phyloP scores from a whole-genome alignment of 2,329 filamentous ascomycete genomes.

The Monilinia polystroma region DNA sequence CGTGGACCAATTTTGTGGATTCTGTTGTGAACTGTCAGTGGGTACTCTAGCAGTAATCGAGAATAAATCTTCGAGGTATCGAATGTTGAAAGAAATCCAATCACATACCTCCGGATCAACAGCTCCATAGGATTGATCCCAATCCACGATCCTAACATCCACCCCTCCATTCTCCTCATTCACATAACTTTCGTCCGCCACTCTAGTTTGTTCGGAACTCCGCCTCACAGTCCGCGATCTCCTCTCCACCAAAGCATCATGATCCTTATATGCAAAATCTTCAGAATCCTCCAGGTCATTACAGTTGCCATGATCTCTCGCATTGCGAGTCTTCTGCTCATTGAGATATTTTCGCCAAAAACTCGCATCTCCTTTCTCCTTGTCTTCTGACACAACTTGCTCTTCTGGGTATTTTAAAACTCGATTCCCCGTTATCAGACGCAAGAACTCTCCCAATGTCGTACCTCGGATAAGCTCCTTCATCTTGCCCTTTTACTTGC shows the following conservation, averaged over 20 bases:
- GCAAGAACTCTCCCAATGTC: not conserved
- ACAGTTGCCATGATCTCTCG: conserved; percentile 2
- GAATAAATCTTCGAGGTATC: no score
- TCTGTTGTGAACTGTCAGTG: conserved; percentile 44
- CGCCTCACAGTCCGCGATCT: not conserved
- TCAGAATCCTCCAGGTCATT: not conserved
- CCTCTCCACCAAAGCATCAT: not conserved
- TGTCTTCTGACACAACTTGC: not conserved
- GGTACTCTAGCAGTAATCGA: not conserved
- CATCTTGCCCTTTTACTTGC: not conserved
- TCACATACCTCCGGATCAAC: conserved; percentile 46
- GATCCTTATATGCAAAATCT: not conserved
- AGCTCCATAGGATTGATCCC: conserved; percentile 51
- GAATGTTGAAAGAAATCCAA: not conserved
- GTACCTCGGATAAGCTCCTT: conserved; percentile 17
- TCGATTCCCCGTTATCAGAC: not conserved
- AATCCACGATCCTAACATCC: conserved; percentile 45
- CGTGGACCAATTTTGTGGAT: conserved; percentile 55
- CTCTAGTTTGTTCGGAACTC: not conserved
- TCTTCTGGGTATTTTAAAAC: conserved; percentile 12
- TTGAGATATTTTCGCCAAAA: conserved; percentile 9
- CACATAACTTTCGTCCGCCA: not conserved
- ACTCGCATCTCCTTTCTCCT: not conserved
- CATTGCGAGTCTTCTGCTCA: not conserved
- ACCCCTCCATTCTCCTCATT: conserved; percentile 44